These are phyloP conservation scores for Boletus coccyginus DNA, from an alignment of 768 basidiomycete genomes.

Conservation along the genomic window DNA sequence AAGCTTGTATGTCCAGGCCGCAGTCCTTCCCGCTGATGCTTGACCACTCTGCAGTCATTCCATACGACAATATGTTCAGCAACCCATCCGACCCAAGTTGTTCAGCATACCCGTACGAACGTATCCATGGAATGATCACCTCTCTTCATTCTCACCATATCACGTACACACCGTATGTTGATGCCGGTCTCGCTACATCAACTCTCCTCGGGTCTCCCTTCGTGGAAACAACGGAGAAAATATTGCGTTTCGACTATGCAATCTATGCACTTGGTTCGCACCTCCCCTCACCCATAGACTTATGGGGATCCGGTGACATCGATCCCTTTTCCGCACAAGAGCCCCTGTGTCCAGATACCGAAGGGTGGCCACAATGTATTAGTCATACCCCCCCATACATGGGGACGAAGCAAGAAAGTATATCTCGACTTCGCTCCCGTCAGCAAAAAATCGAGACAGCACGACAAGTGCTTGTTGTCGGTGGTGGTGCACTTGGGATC, in stretches of 20 bases:
- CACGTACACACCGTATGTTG: constrained; percentile 20
- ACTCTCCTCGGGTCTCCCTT: not conserved
- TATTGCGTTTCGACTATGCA: constrained; percentile 52
- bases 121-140: constrained; percentile 46
- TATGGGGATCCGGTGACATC: constrained; percentile 40
- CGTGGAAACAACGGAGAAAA: constrained; percentile 3
- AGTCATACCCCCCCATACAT: constrained; percentile 20
- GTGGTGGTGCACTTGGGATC: constrained; percentile 72
- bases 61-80: constrained; percentile 48
- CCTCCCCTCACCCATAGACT: constrained; percentile 51
- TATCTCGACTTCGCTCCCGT: constrained; percentile 49
- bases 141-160: constrained; percentile 39
- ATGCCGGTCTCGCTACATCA: not conserved
- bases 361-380: not conserved
- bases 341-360: not conserved
- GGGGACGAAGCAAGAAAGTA: constrained; percentile 48
- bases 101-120: constrained; percentile 23
- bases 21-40: not conserved
- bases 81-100: constrained; percentile 14
- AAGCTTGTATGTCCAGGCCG: constrained; percentile 46
- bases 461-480: constrained; percentile 57
- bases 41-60: constrained; percentile 41
- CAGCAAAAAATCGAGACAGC: constrained; percentile 49
- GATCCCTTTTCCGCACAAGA: not conserved
- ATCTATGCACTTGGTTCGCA: constrained; percentile 62